phyloP scores from a whole-genome alignment of 2,329 filamentous ascomycete species.

The Cladosporium sp. region DNA sequence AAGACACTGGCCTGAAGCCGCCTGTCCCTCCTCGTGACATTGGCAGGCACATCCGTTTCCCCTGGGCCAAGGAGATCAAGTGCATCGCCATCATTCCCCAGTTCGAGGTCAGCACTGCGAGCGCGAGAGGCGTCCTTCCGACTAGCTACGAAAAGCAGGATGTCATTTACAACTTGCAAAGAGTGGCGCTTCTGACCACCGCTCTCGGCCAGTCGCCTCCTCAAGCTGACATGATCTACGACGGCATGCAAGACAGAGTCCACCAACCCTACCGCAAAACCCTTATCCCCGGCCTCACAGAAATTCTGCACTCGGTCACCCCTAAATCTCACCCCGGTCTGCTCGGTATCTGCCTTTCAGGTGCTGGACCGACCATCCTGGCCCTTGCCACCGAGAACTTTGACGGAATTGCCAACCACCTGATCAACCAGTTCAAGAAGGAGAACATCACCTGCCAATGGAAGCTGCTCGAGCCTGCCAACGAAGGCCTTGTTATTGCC shows the following conservation, averaged over 20 bases:
- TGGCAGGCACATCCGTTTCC: constrained; percentile 92
- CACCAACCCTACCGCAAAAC: constrained; percentile 93
- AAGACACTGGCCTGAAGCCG: constrained; percentile 80
- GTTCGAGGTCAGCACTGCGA: constrained; percentile 92
- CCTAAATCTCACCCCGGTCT: constrained; percentile 81
- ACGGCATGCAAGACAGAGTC: constrained; percentile 97
- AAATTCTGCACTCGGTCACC: constrained; percentile 87
- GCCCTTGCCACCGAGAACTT: constrained; percentile 89
- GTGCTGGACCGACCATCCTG: constrained; percentile 89
- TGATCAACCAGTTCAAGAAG: constrained; percentile 62
- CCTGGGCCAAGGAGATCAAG: constrained; percentile 92
- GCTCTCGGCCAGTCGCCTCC: constrained; percentile 85
- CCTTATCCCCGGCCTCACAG: constrained; percentile 83
- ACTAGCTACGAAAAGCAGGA: constrained; percentile 72
- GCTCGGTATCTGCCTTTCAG: constrained; percentile 88
- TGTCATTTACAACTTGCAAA: constrained; percentile 92
- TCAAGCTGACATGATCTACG: constrained; percentile 87
- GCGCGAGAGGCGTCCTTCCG: constrained; percentile 80
- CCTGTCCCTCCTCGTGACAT: constrained; percentile 88
- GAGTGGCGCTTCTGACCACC: constrained; percentile 83
- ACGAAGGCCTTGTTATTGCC: constrained; percentile 52
- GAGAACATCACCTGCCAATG: constrained; percentile 75
- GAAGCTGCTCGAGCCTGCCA: constrained; percentile 81
- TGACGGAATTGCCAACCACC: constrained; percentile 69
- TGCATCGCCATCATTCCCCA: constrained; percentile 93